These are phyloP conservation scores for Torulaspora pretoriensis DNA, from an alignment of 1,139 yeast genomes.

Conservation along the genomic window DNA sequence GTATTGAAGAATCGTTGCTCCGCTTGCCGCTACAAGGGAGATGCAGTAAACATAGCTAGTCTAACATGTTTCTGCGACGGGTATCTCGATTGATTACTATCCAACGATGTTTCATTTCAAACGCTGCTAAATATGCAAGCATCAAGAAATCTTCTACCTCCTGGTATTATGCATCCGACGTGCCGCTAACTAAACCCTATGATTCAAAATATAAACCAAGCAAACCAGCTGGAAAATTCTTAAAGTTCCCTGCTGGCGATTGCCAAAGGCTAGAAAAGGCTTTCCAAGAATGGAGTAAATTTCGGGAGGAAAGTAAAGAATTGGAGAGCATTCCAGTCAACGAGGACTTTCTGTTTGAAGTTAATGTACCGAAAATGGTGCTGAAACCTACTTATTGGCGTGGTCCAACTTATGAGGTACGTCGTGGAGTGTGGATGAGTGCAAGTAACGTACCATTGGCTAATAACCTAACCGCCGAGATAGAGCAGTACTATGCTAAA, in stretches of 20 bases:
- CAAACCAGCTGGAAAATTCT: constrained; percentile 54
- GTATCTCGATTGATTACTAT: background rate
- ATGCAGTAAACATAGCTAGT: no score
- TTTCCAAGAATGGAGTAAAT: constrained; percentile 33
- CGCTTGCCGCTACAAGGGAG: background rate
- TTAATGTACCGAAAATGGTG: constrained; percentile 51
- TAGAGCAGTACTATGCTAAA: constrained; percentile 53
- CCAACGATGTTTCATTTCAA: constrained; percentile 3
- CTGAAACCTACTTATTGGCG: constrained; percentile 80
- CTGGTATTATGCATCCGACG: constrained; percentile 85
- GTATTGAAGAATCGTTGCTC: background rate
- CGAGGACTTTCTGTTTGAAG: constrained; percentile 77
- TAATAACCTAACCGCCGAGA: constrained; percentile 46
- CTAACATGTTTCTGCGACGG: constrained; percentile 2
- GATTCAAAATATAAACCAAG: constrained; percentile 46
- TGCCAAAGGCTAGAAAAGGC: constrained; percentile 55
- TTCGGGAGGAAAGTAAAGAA: constrained; percentile 9
- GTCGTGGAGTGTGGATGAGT: constrained; percentile 83
- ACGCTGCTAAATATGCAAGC: constrained; percentile 11
- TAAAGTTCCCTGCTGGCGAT: constrained; percentile 66
- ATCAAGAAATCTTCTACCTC: constrained; percentile 14
- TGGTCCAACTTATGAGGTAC: constrained; percentile 78
- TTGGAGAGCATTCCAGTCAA: constrained; percentile 53
- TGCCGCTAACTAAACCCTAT: constrained; percentile 64
- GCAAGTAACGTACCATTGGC: constrained; percentile 58